Conservation (phyloP, 129 eudicot genomes). For the Gnaphalium uliginosum region DNA sequence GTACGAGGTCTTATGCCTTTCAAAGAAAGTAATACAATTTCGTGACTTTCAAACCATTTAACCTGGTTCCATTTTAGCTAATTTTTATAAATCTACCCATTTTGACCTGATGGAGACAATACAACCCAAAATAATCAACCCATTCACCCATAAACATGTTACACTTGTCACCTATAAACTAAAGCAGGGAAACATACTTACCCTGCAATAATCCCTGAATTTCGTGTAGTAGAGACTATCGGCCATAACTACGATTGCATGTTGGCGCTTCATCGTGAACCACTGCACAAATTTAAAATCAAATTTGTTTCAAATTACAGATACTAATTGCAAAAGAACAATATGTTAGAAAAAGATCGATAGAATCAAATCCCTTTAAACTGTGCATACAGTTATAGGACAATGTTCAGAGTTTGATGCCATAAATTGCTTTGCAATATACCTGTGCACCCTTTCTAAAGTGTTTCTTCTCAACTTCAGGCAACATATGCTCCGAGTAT, state of each 20-base stretch:
- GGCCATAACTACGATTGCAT: constrained; percentile 68
- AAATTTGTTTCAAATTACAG: too few relatives aligned
- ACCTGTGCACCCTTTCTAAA: constrained; percentile 98
- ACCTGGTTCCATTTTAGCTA: not conserved
- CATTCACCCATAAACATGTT: not conserved
- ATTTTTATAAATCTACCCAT: not conserved
- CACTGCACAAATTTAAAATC: constrained; percentile 47
- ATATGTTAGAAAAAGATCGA: not conserved
- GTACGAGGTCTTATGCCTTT: not conserved
- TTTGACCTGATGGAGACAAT: not conserved
- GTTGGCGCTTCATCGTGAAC: constrained; percentile 93
- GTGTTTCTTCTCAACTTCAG: constrained; percentile 77
- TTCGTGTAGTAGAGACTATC: constrained; percentile 71
- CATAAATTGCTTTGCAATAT: constrained; percentile 1
- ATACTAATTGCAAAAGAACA: not conserved
- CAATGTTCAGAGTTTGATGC: not conserved
- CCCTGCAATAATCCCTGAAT: constrained; percentile 75
- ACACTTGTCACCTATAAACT: not conserved
- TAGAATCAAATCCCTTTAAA: not conserved
- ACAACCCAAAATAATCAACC: not conserved
- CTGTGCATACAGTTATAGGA: too few relatives aligned
- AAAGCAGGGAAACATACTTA: constrained; percentile 22
- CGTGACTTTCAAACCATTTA: not conserved
- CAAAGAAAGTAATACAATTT: not conserved
- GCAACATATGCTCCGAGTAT: constrained; percentile 87